phyloP scores from a whole-genome alignment of 1,284 basidiomycete species.

The Ceratobasidium sp. region DNA sequence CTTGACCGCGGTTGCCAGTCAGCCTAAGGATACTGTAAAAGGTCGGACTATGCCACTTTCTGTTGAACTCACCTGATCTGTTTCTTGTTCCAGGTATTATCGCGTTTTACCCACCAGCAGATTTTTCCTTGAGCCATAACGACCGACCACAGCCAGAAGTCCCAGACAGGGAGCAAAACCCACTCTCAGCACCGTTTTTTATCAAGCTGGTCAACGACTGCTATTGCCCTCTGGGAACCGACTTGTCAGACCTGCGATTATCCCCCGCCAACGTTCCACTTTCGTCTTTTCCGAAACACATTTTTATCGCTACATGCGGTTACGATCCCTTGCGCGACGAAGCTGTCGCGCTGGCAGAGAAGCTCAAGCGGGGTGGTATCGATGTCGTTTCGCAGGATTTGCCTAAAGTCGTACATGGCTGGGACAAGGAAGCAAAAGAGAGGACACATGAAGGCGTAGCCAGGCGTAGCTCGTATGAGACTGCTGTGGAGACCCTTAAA shows the following conservation, averaged over 20 bases:
- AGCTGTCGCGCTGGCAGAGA: slow-evolving; percentile 5
- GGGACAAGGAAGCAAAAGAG: slow-evolving; percentile 25
- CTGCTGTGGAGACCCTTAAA: slow-evolving; percentile 15
- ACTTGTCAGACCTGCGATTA: slow-evolving; percentile 27
- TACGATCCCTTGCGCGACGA: slow-evolving; percentile 30
- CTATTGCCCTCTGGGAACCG: slow-evolving; percentile 19
- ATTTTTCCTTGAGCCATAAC: slow-evolving; percentile 21
- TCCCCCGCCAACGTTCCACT: slow-evolving; percentile 22
- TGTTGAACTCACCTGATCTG: not conserved
- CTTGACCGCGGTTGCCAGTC: not conserved
- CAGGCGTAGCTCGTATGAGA: slow-evolving; percentile 26
- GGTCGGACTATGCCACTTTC: slow-evolving; percentile 3
- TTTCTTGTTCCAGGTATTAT: not conserved
- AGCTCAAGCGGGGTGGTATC: slow-evolving; percentile 22
- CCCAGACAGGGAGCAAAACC: slow-evolving; percentile 4
- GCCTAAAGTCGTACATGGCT: slow-evolving; percentile 24
- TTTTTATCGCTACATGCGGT: slow-evolving; percentile 31
- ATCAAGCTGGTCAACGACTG: slow-evolving; percentile 6
- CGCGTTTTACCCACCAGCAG: slow-evolving; percentile 27
- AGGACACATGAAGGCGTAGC: slow-evolving; percentile 11
- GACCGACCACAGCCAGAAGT: not conserved
- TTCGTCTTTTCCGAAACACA: slow-evolving; percentile 15
- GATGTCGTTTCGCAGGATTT: slow-evolving; percentile 6
- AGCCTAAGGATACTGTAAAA: slow-evolving; percentile 19
- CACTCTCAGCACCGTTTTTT: slow-evolving; percentile 4